A percentile compares a stretch with the other conserved stretches of the same genome.
Evolutionary conservation across 495 filamentous ascomycete species (phyloP).

Genomic region (Jackrogersella minutella): DNA sequence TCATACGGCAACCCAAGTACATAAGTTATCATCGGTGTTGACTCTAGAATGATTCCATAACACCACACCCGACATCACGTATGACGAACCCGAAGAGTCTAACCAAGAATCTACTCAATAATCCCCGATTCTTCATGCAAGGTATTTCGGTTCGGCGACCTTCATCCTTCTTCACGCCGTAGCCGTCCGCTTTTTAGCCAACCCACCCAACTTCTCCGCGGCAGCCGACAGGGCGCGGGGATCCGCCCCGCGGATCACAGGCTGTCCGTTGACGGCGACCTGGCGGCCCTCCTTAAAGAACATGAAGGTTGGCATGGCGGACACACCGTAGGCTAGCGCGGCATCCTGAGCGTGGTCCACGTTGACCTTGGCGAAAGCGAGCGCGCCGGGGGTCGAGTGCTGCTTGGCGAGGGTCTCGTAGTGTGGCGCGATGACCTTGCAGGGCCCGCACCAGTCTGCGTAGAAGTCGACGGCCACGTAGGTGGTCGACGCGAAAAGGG

Average conservation of each 20-base stretch:
- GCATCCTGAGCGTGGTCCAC: slow-evolving; percentile 61
- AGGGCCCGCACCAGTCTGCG: slow-evolving; percentile 73
- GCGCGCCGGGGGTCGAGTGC: slow-evolving; percentile 50
- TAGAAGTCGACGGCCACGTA: slow-evolving; percentile 60
- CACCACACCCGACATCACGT: too few species aligned
- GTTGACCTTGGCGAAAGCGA: slow-evolving; percentile 69
- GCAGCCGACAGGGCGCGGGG: slow-evolving; percentile 42
- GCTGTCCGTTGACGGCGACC: slow-evolving; percentile 65
- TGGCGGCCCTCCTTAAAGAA: slow-evolving; percentile 78
- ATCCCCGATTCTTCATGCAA: not conserved
- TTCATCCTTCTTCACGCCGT: not conserved
- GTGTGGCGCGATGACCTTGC: slow-evolving; percentile 71
- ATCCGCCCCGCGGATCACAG: slow-evolving; percentile 49
- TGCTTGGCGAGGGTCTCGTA: slow-evolving; percentile 60
- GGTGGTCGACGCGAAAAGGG: slow-evolving; percentile 46
- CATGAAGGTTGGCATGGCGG: slow-evolving; percentile 82
- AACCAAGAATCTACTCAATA: too few species aligned
- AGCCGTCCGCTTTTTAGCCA: slow-evolving; percentile 46
- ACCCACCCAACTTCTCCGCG: slow-evolving; percentile 44
- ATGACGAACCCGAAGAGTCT: too few species aligned
- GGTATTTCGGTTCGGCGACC: not conserved
- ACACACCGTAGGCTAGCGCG: slow-evolving; percentile 55
- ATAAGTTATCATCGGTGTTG: too few species aligned
- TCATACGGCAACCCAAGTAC: too few species aligned
- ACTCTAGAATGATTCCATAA: too few species aligned